Evolutionary conservation across 2,329 filamentous ascomycete species (phyloP).

Genomic region (Catunica adiposa): DNA sequence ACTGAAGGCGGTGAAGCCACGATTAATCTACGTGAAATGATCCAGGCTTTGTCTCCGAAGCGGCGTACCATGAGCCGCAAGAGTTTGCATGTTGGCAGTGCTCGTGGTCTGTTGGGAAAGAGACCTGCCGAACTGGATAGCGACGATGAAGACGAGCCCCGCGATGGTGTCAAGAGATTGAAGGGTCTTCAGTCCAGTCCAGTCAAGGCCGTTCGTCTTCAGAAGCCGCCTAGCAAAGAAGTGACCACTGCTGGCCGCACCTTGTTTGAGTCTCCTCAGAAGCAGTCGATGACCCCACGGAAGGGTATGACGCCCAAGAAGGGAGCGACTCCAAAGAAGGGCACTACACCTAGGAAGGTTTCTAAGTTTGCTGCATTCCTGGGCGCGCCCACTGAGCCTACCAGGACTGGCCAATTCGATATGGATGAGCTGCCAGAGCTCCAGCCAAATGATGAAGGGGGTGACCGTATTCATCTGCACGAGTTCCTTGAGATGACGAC

Average conservation of each 20-base stretch:
- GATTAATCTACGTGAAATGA: slow-evolving; percentile 57
- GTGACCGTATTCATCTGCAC: slow-evolving; percentile 58
- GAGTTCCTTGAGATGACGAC: slow-evolving; percentile 91
- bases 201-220: slow-evolving; percentile 57
- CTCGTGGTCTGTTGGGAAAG: slow-evolving; percentile 57
- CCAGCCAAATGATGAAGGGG: slow-evolving; percentile 28
- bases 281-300: slow-evolving; percentile 27
- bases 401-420: slow-evolving; percentile 18
- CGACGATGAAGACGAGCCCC: slow-evolving; percentile 41
- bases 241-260: slow-evolving; percentile 47
- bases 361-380: slow-evolving; percentile 9
- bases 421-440: slow-evolving; percentile 23
- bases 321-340: slow-evolving; percentile 29
- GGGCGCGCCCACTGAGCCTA: slow-evolving; percentile 18
- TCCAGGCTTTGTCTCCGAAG: slow-evolving; percentile 60
- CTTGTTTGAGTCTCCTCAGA: slow-evolving; percentile 30
- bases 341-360: slow-evolving; percentile 23
- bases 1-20: slow-evolving; percentile 40
- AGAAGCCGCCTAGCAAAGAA: slow-evolving; percentile 50
- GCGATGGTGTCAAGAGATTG: slow-evolving; percentile 49
- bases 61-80: slow-evolving; percentile 54
- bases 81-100: slow-evolving; percentile 60
- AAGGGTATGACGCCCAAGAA: slow-evolving; percentile 27
- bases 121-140: slow-evolving; percentile 54
- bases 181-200: slow-evolving; percentile 58